These are phyloP conservation scores for Clitoria ternatea DNA, from an alignment of 306 rosid species.

Conservation along the genomic window DNA sequence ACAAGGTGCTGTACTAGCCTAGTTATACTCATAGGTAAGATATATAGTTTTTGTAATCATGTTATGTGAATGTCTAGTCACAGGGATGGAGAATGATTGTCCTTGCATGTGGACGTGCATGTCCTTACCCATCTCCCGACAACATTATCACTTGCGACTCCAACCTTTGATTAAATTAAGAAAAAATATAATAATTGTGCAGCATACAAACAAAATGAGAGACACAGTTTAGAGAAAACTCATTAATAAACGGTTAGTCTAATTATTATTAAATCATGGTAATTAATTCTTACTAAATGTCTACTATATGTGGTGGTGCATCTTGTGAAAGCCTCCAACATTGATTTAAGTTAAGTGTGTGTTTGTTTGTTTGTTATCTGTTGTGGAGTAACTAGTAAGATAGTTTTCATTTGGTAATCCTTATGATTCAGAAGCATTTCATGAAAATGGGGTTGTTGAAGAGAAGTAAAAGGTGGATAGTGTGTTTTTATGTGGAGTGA, in stretches of 20 bases:
- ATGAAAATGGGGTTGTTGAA: conserved; percentile 20
- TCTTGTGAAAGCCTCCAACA: neutral
- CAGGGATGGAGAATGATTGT: conserved; percentile 40
- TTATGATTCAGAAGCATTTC: conserved; percentile 51
- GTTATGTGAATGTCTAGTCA: no score
- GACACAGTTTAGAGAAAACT: neutral
- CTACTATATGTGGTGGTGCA: neutral
- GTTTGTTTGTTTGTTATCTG: neutral
- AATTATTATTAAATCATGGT: neutral
- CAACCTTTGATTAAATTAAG: conserved; percentile 34
- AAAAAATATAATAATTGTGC: conserved; percentile 13
- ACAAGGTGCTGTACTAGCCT: no score
- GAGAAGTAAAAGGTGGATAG: conserved; percentile 28
- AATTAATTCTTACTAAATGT: neutral
- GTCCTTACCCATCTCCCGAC: conserved; percentile 32
- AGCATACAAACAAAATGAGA: conserved; percentile 4
- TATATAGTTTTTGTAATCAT: no score
- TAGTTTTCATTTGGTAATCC: conserved; percentile 25
- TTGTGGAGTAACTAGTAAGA: neutral
- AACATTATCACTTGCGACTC: conserved; percentile 43
- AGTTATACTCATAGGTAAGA: no score
- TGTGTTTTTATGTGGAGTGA: conserved; percentile 35
- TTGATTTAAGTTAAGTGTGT: neutral
- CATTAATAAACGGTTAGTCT: neutral
- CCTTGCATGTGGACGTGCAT: conserved; percentile 50